Percentiles rank a stretch among this genome's conserved stretches.
phyloP scores from a whole-genome alignment of 2,329 filamentous ascomycete species.

The Camptophora hylomeconis region DNA sequence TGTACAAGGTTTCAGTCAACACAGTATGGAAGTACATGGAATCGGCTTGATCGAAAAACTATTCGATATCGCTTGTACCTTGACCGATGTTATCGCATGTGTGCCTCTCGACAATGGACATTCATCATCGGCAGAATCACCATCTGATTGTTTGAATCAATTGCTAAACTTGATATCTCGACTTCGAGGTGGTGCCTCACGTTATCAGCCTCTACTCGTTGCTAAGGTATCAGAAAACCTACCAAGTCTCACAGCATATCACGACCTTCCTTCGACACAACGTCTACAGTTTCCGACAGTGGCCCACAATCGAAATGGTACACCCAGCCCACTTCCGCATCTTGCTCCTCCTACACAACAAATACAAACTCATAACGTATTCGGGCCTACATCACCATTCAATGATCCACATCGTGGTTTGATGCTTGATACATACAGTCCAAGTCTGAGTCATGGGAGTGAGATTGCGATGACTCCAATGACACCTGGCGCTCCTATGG shows the following conservation, averaged over 20 bases:
- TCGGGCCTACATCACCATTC: too few relatives aligned
- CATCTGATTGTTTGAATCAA: slow-evolving; percentile 60
- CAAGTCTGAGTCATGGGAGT: slow-evolving; percentile 3
- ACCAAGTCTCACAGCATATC: too few relatives aligned
- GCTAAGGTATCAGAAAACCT: slow-evolving; percentile 63
- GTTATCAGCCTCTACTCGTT: slow-evolving; percentile 64
- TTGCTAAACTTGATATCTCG: slow-evolving; percentile 54
- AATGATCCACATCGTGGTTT: too few relatives aligned
- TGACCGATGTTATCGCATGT: slow-evolving; percentile 59
- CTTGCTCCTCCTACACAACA: too few relatives aligned
- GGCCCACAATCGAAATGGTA: too few relatives aligned
- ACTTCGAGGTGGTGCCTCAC: slow-evolving; percentile 61
- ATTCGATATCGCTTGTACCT: slow-evolving; percentile 59
- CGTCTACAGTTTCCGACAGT: too few relatives aligned
- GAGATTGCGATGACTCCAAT: slow-evolving; percentile 4
- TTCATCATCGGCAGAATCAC: slow-evolving; percentile 46
- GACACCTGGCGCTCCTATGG: too few relatives aligned
- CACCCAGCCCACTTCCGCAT: too few relatives aligned
- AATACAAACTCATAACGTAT: too few relatives aligned
- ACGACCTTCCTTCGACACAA: too few relatives aligned
- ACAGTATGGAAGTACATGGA: slow-evolving; percentile 62
- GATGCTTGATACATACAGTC: slow-evolving; percentile 5
- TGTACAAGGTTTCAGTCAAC: slow-evolving; percentile 57
- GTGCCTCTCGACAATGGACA: slow-evolving; percentile 41
- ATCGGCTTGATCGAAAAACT: slow-evolving; percentile 72